phyloP scores from a whole-genome alignment of 208 protist species.

The Herpetomonas tarakana region DNA sequence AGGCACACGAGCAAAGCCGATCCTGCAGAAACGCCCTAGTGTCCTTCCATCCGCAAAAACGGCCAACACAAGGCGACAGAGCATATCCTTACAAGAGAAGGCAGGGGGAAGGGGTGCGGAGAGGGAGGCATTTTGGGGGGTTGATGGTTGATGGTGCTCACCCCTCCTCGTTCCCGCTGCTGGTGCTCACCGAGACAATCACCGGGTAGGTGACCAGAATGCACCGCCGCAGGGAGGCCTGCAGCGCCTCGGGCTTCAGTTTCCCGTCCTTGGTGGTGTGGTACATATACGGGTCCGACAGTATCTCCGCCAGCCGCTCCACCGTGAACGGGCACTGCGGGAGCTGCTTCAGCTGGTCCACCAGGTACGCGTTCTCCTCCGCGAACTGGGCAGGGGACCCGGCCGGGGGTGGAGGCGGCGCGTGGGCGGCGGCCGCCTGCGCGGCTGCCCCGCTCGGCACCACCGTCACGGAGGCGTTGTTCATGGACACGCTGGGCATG shows the following conservation, averaged over 20 bases:
- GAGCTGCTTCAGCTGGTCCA: conserved; percentile 64
- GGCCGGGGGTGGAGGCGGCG: conserved; percentile 12
- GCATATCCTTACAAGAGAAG: too few species aligned
- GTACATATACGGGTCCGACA: conserved; percentile 43
- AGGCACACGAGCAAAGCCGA: too few species aligned
- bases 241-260: conserved; percentile 63
- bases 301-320: conserved; percentile 67
- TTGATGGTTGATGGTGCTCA: too few species aligned
- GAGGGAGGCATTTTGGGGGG: too few species aligned
- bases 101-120: too few species aligned
- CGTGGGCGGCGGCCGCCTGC: not conserved
- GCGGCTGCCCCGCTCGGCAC: not conserved
- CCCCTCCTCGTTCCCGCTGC: not conserved
- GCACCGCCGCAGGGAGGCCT: conserved; percentile 67
- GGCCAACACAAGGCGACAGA: too few species aligned
- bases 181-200: conserved; percentile 13
- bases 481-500: conserved; percentile 6
- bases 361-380: conserved; percentile 79
- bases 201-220: conserved; percentile 61
- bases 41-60: too few species aligned
- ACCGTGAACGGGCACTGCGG: conserved; percentile 72
- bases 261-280: conserved; percentile 22
- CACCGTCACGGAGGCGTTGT: not conserved
- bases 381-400: conserved; percentile 49
- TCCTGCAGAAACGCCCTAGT: too few species aligned